Percentiles rank a stretch among this genome's conserved stretches.
Evolutionary conservation across 768 basidiomycete species (phyloP).

Genomic region (Mycena kentingensis): DNA sequence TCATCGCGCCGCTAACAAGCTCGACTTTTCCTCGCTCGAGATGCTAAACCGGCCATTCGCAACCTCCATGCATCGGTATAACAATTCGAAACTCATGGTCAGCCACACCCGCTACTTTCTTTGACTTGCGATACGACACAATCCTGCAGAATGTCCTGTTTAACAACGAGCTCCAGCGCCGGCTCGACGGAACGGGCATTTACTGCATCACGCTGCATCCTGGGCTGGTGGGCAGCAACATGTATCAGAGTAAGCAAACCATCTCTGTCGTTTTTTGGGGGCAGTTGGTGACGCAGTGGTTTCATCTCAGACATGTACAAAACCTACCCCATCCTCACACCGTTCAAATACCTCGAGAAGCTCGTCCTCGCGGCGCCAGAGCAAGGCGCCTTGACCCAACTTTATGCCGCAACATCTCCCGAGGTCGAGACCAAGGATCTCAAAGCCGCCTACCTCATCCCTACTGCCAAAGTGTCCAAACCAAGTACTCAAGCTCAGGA

Average conservation of each 20-base stretch:
- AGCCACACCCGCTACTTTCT: not conserved
- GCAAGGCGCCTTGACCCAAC: conserved; percentile 25
- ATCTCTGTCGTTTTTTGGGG: too few species aligned
- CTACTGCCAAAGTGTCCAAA: not conserved
- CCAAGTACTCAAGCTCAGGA: conserved; percentile 5
- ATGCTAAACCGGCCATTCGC: conserved; percentile 4
- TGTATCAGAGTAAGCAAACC: not conserved
- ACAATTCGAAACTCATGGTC: conserved; percentile 10
- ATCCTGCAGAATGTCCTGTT: conserved; percentile 11
- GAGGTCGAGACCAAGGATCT: conserved; percentile 17
- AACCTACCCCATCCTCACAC: conserved; percentile 5
- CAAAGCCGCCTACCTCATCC: conserved; percentile 11
- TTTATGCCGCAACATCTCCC: conserved; percentile 26
- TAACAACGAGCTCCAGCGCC: conserved; percentile 14
- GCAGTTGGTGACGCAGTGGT: too few species aligned
- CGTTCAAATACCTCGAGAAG: not conserved
- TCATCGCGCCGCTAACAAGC: conserved; percentile 1
- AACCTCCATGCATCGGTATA: conserved; percentile 5
- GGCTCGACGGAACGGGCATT: conserved; percentile 6
- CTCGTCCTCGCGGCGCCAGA: not conserved
- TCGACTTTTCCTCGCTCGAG: conserved; percentile 9
- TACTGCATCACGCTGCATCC: conserved; percentile 13
- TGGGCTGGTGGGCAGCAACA: conserved; percentile 3
- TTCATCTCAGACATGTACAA: not conserved
- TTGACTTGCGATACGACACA: not conserved